Percentiles rank a stretch among this genome's conserved stretches.
Evolutionary conservation across 169 alveolate genomes (phyloP).

Genomic region (Eimeria necatrix): DNA sequence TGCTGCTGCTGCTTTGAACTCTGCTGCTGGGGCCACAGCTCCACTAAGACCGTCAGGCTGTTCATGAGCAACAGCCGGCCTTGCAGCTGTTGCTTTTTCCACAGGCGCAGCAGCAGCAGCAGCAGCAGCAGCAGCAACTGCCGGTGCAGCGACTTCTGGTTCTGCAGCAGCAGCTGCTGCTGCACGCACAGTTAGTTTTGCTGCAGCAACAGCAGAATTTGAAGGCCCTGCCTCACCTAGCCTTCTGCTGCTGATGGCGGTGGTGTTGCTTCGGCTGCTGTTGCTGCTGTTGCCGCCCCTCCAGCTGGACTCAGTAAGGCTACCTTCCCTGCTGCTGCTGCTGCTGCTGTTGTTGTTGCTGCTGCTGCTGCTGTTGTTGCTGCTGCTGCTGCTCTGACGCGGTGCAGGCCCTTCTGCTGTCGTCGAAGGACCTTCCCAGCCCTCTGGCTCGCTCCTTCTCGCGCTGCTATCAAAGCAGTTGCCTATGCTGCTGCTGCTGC

Average conservation of each 20-base stretch:
- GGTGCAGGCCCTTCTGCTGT: no score
- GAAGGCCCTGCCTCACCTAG: no score
- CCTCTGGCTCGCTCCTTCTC: not conserved
- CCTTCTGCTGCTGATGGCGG: not conserved
- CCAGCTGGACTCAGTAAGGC: not conserved
- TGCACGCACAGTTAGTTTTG: not conserved
- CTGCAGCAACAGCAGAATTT: no score
- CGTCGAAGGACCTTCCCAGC: not conserved
- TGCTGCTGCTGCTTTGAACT: not conserved
- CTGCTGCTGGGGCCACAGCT: not conserved
- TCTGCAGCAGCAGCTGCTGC: not conserved
- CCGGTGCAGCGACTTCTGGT: not conserved
- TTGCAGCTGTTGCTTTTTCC: slow-evolving; percentile 7
- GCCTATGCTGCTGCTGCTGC: slow-evolving; percentile 1
- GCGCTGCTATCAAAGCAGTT: not conserved
- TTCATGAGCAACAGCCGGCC: not conserved
- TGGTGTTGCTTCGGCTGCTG: not conserved
- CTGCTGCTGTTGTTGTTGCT: slow-evolving; percentile 2
- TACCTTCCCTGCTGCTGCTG: not conserved
- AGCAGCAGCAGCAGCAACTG: not conserved
- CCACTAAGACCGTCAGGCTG: no score
- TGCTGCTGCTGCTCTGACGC: not conserved
- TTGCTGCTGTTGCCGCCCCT: not conserved
- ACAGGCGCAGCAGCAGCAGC: not conserved
- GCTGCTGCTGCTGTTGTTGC: slow-evolving; percentile 18